Conservation (phyloP, 1,139 yeast genomes). For the Geotrichum citri-aurantii region DNA sequence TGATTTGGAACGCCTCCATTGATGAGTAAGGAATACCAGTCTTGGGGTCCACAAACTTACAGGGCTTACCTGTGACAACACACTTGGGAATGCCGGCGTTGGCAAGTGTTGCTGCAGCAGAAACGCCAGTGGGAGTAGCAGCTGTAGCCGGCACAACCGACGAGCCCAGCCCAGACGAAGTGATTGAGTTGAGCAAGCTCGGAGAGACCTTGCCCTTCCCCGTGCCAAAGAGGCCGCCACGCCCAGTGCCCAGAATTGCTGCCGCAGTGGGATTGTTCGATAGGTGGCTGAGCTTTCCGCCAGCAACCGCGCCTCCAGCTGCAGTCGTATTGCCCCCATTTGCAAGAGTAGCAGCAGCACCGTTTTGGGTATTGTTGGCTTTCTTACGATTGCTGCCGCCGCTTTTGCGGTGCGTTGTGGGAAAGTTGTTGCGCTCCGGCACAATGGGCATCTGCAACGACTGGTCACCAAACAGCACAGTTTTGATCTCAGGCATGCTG, state of each 20-base stretch:
- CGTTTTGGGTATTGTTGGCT: not conserved
- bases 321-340: conserved; percentile 1
- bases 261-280: conserved; percentile 7
- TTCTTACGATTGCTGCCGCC: conserved; percentile 6
- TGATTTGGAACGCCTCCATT: conserved; percentile 68
- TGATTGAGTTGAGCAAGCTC: not conserved
- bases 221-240: conserved; percentile 9
- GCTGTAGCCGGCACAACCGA: conserved; percentile 19
- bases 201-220: not conserved
- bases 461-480: conserved; percentile 55
- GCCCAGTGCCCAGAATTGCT: conserved; percentile 7
- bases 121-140: conserved; percentile 18
- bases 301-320: not conserved
- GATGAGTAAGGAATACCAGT: conserved; percentile 76
- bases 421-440: conserved; percentile 7
- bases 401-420: not conserved
- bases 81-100: conserved; percentile 40
- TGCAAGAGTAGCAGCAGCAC: not conserved
- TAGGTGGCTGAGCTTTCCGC: not conserved
- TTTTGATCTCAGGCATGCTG: conserved; percentile 38
- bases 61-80: conserved; percentile 71
- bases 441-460: conserved; percentile 49
- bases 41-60: conserved; percentile 80
- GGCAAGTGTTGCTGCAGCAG: conserved; percentile 19
- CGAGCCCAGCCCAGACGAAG: not conserved